Percentiles rank a stretch among this genome's conserved stretches.
Conservation (phyloP, 306 rosid species). For the Begonia fuchsioides region DNA sequence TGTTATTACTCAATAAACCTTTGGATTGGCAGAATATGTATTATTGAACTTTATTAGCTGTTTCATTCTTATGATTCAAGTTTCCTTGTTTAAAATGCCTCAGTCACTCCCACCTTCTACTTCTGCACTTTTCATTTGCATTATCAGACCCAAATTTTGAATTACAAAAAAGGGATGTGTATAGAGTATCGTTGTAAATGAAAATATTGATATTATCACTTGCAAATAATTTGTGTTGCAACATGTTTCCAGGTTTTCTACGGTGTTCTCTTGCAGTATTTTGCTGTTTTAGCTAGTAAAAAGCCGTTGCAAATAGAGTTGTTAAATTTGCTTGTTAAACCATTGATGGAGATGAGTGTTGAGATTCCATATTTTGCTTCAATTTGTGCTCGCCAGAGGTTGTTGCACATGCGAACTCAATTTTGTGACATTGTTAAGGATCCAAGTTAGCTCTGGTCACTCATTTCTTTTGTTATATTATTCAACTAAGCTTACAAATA, state of each 20-base stretch:
- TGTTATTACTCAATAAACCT: too few species aligned
- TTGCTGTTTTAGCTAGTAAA: conserved; percentile 63
- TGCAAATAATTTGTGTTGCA: conserved; percentile 4
- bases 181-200: background rate
- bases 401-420: conserved; percentile 45
- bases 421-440: conserved; percentile 47
- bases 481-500: background rate
- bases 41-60: too few species aligned
- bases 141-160: too few species aligned
- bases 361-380: conserved; percentile 91
- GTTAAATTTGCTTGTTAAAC: conserved; percentile 55
- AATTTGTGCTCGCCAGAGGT: conserved; percentile 86
- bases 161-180: too few species aligned
- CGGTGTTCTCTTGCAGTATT: conserved; percentile 77
- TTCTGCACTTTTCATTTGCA: too few species aligned
- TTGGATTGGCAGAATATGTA: too few species aligned
- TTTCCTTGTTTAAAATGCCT: too few species aligned
- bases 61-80: too few species aligned
- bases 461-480: background rate
- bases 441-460: conserved; percentile 36
- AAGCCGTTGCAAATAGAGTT: conserved; percentile 58
- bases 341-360: conserved; percentile 76
- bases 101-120: too few species aligned
- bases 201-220: conserved; percentile 3
- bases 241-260: conserved; percentile 66